phyloP scores from a whole-genome alignment of 1,139 yeast genomes.

The Pichia sp. region DNA sequence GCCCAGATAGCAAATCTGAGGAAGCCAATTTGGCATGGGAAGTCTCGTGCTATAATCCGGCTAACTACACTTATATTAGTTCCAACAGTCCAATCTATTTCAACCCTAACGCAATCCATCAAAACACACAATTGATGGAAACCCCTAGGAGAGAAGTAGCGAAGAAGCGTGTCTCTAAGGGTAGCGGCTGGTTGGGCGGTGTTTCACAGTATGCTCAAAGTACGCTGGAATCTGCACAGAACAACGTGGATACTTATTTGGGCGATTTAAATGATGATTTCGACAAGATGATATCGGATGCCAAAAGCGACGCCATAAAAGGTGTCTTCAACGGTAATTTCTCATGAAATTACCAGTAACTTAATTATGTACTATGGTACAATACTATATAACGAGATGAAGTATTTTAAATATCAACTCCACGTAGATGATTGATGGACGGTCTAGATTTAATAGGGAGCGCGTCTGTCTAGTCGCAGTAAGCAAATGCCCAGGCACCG shows the following conservation, averaged over 20 bases:
- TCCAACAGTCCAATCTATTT: slow-evolving; percentile 28
- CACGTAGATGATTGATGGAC: neutral
- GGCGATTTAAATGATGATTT: slow-evolving; percentile 29
- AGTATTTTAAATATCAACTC: neutral
- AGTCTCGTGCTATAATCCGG: slow-evolving; percentile 40
- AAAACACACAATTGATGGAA: slow-evolving; percentile 24
- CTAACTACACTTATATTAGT: slow-evolving; percentile 33
- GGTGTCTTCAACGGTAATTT: slow-evolving; percentile 28
- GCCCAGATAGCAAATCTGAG: slow-evolving; percentile 32
- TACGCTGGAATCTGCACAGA: slow-evolving; percentile 24
- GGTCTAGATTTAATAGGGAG: too few species aligned
- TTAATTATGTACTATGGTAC: too few species aligned
- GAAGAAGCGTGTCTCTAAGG: slow-evolving; percentile 1
- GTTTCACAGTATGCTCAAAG: slow-evolving; percentile 21
- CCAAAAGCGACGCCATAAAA: slow-evolving; percentile 28
- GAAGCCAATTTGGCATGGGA: slow-evolving; percentile 60
- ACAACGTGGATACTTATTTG: slow-evolving; percentile 24
- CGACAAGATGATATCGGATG: slow-evolving; percentile 28
- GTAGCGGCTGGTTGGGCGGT: slow-evolving; percentile 19
- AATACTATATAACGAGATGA: too few species aligned
- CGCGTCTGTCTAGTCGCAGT: too few species aligned
- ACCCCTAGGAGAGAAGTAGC: slow-evolving; percentile 14
- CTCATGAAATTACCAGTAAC: neutral
- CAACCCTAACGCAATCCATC: slow-evolving; percentile 31
- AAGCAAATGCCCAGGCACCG: too few species aligned